Evolutionary conservation across 192 early-diverging fungal genomes (phyloP).

Genomic region (Coemansia sp.): DNA sequence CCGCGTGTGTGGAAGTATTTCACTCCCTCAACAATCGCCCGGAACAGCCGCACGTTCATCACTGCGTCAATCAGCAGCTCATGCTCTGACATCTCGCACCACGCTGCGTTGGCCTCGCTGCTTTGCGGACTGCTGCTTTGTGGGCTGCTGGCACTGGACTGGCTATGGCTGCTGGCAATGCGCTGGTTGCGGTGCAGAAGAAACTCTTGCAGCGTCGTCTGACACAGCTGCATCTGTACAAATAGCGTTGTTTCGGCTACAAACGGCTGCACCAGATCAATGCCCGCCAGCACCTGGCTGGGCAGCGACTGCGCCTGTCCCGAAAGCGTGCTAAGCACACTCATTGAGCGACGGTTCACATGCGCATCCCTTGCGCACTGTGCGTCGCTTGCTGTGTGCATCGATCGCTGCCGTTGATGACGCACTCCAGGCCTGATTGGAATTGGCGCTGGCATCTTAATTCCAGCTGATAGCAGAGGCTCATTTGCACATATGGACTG

Average conservation of each 20-base stretch:
- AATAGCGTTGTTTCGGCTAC: constrained; percentile 59
- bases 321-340: constrained; percentile 8
- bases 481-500: neutral
- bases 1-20: constrained; percentile 51
- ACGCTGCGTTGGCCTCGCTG: neutral
- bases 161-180: constrained; percentile 29
- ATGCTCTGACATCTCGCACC: constrained; percentile 10
- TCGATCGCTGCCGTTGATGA: constrained; percentile 26
- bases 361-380: neutral
- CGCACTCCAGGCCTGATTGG: constrained; percentile 1
- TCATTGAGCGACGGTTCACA: neutral
- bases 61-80: constrained; percentile 58
- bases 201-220: constrained; percentile 69
- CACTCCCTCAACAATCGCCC: constrained; percentile 76
- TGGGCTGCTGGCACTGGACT: neutral
- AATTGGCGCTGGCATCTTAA: neutral
- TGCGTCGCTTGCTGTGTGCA: neutral
- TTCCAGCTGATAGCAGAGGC: neutral
- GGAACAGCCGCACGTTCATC: constrained; percentile 62
- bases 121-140: neutral
- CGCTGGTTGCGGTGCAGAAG: constrained; percentile 62
- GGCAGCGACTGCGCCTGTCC: constrained; percentile 30
- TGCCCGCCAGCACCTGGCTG: constrained; percentile 21
- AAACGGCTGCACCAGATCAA: constrained; percentile 14
- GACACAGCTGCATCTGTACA: constrained; percentile 94